Percentiles rank a stretch among this genome's conserved stretches.
Conservation (phyloP, 2,329 filamentous ascomycete species). For the Fusarium torulosum region DNA sequence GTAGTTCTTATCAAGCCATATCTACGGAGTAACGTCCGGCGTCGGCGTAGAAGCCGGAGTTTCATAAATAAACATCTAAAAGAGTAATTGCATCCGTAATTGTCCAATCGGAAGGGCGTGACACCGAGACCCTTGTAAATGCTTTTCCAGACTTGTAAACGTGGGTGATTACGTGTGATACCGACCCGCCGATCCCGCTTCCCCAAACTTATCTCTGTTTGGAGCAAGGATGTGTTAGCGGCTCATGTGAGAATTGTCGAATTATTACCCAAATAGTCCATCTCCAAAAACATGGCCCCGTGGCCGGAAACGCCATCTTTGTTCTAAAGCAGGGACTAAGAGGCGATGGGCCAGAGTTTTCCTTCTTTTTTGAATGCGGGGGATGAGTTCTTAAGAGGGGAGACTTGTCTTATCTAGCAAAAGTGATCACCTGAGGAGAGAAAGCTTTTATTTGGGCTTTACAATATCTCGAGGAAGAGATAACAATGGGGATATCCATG, state of each 20-base stretch:
- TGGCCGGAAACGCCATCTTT: constrained; percentile 15
- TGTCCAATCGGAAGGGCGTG: constrained; percentile 25
- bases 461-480: background rate
- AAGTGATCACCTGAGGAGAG: background rate
- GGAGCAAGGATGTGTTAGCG: background rate
- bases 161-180: background rate
- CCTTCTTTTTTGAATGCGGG: background rate
- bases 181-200: constrained; percentile 20
- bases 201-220: constrained; percentile 1
- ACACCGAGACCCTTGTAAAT: constrained; percentile 28
- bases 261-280: constrained; percentile 19
- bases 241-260: constrained; percentile 28
- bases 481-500: background rate
- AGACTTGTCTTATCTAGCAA: constrained; percentile 4
- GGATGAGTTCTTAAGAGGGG: background rate
- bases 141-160: background rate
- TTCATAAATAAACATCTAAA: constrained; percentile 14
- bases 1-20: background rate
- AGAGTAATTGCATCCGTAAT: constrained; percentile 8
- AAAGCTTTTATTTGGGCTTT: background rate
- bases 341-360: too few species aligned
- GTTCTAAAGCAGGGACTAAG: background rate
- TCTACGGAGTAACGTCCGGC: background rate
- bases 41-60: background rate
- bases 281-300: constrained; percentile 3